These are phyloP conservation scores for Pachysandra terminalis DNA, from an alignment of 164 flowering plant species.

Conservation along the genomic window DNA sequence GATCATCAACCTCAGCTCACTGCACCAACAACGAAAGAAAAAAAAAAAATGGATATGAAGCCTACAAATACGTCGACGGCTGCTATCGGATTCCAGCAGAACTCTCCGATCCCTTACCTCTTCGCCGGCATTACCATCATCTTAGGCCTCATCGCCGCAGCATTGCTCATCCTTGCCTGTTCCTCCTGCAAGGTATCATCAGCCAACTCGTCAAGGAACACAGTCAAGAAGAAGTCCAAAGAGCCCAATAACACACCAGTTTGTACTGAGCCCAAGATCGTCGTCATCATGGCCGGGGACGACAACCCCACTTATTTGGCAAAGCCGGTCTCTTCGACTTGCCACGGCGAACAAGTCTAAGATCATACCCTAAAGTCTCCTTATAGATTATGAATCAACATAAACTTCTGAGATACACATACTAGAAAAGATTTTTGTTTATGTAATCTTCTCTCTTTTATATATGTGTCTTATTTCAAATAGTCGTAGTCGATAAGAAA, in stretches of 20 bases:
- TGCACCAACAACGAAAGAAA: neutral
- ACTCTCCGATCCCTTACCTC: constrained; percentile 46
- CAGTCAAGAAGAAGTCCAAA: constrained; percentile 12
- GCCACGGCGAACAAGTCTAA: constrained; percentile 8
- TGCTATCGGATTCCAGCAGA: constrained; percentile 21
- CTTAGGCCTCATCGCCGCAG: constrained; percentile 35
- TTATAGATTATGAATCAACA: neutral
- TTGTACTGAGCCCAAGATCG: constrained; percentile 36
- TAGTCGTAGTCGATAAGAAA: too few relatives aligned
- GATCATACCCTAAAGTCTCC: too few relatives aligned
- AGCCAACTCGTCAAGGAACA: neutral
- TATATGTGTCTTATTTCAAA: too few relatives aligned
- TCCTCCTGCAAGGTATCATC: constrained; percentile 24
- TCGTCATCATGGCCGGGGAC: constrained; percentile 63
- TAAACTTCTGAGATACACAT: neutral
- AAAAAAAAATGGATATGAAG: neutral
- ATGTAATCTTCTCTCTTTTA: too few relatives aligned
- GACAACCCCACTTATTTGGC: constrained; percentile 42
- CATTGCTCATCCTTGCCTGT: constrained; percentile 45
- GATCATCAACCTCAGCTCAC: neutral
- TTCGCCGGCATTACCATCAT: constrained; percentile 37
- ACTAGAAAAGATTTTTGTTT: too few relatives aligned
- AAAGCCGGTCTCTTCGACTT: constrained; percentile 28
- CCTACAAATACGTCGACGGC: constrained; percentile 6
- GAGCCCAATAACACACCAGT: constrained; percentile 4